Percentiles rank a stretch among this genome's conserved stretches.
phyloP scores from a whole-genome alignment of 1,284 basidiomycete genomes.

The Heterobasidion irregulare region DNA sequence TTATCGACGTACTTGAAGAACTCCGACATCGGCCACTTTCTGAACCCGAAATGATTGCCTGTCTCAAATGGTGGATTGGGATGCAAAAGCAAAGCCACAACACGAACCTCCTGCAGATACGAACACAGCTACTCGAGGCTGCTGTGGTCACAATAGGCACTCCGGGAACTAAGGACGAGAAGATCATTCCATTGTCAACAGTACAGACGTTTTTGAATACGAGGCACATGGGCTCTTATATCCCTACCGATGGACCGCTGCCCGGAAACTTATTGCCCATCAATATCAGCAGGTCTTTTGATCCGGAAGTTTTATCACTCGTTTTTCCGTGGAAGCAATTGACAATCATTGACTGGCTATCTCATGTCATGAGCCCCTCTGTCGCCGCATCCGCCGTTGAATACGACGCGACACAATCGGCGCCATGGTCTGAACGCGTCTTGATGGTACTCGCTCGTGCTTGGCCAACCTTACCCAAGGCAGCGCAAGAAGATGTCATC shows the following conservation, averaged over 20 bases:
- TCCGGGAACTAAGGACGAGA: conserved; percentile 27
- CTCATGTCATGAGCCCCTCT: conserved; percentile 50
- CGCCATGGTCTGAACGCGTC: conserved; percentile 80
- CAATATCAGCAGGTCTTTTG: conserved; percentile 57
- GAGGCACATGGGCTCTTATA: conserved; percentile 43
- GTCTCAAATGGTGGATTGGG: conserved; percentile 85
- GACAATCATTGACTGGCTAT: conserved; percentile 70
- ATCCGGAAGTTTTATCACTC: conserved; percentile 43
- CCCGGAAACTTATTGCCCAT: conserved; percentile 75
- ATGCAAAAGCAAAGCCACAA: conserved; percentile 41
- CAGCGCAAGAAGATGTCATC: conserved; percentile 51
- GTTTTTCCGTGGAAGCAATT: conserved; percentile 83
- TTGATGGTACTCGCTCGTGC: conserved; percentile 64
- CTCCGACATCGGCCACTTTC: conserved; percentile 66
- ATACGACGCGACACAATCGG: conserved; percentile 62
- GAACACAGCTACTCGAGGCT: conserved; percentile 61
- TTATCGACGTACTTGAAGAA: conserved; percentile 83
- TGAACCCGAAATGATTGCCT: conserved; percentile 73
- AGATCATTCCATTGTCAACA: conserved; percentile 60
- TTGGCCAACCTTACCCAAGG: conserved; percentile 66
- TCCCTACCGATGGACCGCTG: conserved; percentile 80
- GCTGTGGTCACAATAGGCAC: conserved; percentile 47
- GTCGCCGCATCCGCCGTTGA: conserved; percentile 36
- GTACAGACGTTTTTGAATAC: conserved; percentile 75
- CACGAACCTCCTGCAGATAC: conserved; percentile 32